Evolutionary conservation across 306 rosid species (phyloP).

Genomic region (Prinsepia uniflora): DNA sequence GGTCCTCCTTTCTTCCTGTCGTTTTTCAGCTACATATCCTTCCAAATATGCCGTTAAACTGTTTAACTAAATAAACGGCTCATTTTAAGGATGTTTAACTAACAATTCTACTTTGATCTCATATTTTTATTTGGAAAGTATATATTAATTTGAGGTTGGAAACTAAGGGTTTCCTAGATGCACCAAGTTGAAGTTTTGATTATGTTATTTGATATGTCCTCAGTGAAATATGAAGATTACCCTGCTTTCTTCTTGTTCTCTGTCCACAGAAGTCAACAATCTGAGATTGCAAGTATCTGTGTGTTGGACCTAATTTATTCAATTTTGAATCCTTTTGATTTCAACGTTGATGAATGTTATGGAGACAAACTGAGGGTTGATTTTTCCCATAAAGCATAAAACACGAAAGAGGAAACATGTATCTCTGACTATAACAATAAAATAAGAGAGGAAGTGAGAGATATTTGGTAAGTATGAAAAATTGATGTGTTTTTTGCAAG

Average conservation of each 20-base stretch:
- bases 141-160: background rate
- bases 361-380: background rate
- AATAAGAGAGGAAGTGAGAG: background rate
- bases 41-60: background rate
- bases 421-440: too few relatives aligned
- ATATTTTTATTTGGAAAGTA: conserved; percentile 7
- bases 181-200: background rate
- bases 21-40: conserved; percentile 1
- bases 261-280: background rate
- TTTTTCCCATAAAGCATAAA: background rate
- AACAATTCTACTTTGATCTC: conserved; percentile 1
- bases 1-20: too few relatives aligned
- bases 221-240: background rate
- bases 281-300: background rate
- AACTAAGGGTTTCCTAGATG: background rate
- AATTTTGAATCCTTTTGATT: background rate
- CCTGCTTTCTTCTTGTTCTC: background rate
- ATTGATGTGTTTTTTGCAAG: background rate
- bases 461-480: too few relatives aligned
- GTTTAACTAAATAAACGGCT: background rate
- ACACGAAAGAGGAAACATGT: background rate
- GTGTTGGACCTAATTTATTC: background rate
- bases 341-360: background rate
- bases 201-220: background rate
- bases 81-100: background rate